Evolutionary conservation across 805 yeast species (phyloP).

Genomic region (Cyberlindnera xylosilytica): DNA sequence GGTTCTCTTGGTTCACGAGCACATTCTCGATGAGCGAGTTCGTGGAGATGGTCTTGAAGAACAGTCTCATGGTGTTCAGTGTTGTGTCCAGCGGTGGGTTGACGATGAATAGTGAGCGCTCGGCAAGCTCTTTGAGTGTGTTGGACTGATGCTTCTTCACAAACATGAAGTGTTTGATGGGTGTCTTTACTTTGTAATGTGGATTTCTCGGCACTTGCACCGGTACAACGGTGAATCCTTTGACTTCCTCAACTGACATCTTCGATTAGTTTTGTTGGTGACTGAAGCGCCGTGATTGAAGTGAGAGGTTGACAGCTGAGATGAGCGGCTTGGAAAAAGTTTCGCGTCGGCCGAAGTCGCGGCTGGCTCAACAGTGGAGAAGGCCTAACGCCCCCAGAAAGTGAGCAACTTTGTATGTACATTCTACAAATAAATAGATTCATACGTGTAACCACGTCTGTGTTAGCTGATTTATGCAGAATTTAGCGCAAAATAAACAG

Average conservation of each 20-base stretch:
- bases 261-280: not conserved
- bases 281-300: not conserved
- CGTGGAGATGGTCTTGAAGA: slow-evolving; percentile 56
- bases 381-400: too few relatives aligned
- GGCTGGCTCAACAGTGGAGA: too few relatives aligned
- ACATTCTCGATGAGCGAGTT: slow-evolving; percentile 61
- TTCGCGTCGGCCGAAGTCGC: not conserved
- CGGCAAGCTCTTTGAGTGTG: slow-evolving; percentile 39
- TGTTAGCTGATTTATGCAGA: too few relatives aligned
- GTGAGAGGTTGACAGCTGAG: too few relatives aligned
- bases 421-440: too few relatives aligned
- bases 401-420: too few relatives aligned
- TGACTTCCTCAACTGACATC: slow-evolving; percentile 39
- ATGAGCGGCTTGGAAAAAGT: not conserved
- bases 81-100: slow-evolving; percentile 70
- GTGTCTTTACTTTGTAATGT: slow-evolving; percentile 17
- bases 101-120: slow-evolving; percentile 66
- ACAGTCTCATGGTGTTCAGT: slow-evolving; percentile 48
- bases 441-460: too few relatives aligned
- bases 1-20: slow-evolving; percentile 40
- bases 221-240: slow-evolving; percentile 55
- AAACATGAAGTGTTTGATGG: slow-evolving; percentile 53
- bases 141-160: slow-evolving; percentile 60
- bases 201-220: slow-evolving; percentile 36
- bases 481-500: too few relatives aligned